phyloP scores from a whole-genome alignment of 2,329 filamentous ascomycete genomes.

The Zarea fungicola region DNA sequence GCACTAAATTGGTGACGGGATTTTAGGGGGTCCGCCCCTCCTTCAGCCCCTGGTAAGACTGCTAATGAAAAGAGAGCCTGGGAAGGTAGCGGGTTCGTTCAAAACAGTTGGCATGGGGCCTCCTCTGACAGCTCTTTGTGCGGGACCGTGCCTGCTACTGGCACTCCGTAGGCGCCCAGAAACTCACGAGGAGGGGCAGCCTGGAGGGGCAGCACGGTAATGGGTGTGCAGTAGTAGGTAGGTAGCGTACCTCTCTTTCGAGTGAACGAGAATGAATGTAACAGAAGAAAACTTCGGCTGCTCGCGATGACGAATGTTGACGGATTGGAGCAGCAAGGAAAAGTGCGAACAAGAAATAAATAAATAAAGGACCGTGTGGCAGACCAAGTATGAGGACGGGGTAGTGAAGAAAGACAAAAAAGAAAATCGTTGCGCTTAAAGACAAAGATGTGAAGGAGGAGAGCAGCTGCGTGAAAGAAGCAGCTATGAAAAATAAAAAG shows the following conservation, averaged over 20 bases:
- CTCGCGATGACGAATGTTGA: neutral
- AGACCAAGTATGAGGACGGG: neutral
- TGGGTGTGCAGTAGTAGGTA: neutral
- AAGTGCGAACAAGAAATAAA: neutral
- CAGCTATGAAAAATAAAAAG: neutral
- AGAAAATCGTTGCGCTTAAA: neutral
- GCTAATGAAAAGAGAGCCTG: too few relatives aligned
- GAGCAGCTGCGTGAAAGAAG: neutral
- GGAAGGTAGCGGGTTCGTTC: too few relatives aligned
- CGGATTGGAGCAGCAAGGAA: neutral
- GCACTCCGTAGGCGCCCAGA: too few relatives aligned
- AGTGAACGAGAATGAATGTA: too few relatives aligned
- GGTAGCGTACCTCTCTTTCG: neutral
- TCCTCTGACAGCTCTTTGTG: neutral
- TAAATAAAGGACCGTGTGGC: neutral
- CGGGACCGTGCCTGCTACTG: neutral
- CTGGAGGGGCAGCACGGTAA: slow-evolving; percentile 1
- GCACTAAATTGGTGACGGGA: too few relatives aligned
- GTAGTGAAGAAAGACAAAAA: neutral
- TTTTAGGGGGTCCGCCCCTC: too few relatives aligned
- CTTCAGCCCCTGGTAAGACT: too few relatives aligned
- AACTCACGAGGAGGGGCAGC: neutral
- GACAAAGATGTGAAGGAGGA: neutral
- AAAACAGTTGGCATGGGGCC: too few relatives aligned
- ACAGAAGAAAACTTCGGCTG: too few relatives aligned